Percentiles rank a stretch among this genome's conserved stretches.
These are phyloP conservation scores for Trypanosoma boissoni DNA, from an alignment of 208 protist species.

Conservation along the genomic window DNA sequence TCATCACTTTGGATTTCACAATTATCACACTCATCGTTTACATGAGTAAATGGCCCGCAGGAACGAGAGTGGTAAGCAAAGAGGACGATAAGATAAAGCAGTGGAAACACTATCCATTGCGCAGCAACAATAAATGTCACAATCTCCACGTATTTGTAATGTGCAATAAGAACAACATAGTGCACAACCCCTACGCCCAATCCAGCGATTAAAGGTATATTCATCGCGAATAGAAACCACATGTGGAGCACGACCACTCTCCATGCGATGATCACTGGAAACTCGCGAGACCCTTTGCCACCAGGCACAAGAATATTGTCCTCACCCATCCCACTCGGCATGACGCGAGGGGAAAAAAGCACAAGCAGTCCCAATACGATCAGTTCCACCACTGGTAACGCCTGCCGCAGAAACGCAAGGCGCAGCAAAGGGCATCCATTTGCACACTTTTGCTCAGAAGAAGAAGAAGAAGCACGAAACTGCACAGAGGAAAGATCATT, in stretches of 20 bases:
- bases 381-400: constrained; percentile 46
- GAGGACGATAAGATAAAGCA: constrained; percentile 8
- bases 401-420: constrained; percentile 29
- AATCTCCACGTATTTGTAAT: constrained; percentile 34
- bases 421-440: constrained; percentile 1
- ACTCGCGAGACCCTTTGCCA: not conserved
- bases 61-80: not conserved
- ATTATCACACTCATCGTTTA: too few species aligned
- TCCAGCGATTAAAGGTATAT: constrained; percentile 35
- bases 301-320: constrained; percentile 12
- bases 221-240: constrained; percentile 57
- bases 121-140: constrained; percentile 46
- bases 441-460: not conserved
- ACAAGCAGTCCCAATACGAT: constrained; percentile 69
- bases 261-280: constrained; percentile 54
- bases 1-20: too few species aligned
- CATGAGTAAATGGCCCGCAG: too few species aligned
- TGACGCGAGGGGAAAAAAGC: constrained; percentile 67
- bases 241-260: constrained; percentile 67
- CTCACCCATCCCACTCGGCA: constrained; percentile 16
- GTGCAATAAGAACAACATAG: constrained; percentile 51
- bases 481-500: not conserved
- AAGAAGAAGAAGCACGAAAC: not conserved
- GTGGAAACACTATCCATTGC: constrained; percentile 50
- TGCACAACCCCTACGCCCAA: constrained; percentile 59